Conservation (phyloP, 139 green algal species). For the Raphidocelis subcapitata region DNA sequence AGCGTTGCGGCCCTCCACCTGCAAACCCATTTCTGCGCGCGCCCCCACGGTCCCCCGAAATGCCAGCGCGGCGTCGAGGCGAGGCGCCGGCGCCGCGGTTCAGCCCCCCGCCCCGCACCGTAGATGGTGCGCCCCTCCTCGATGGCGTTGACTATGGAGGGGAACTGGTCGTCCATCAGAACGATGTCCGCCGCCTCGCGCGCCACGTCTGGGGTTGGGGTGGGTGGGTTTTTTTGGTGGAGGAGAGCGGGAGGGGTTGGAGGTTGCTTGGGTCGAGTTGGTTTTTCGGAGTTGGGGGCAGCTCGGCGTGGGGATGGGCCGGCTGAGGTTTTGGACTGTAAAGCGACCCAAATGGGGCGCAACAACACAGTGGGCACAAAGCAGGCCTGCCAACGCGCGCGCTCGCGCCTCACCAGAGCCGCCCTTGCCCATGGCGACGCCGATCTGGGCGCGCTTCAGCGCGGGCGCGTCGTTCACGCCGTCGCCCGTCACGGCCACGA, state of each 20-base stretch:
- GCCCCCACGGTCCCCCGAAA: too few relatives aligned
- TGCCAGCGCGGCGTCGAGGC: too few relatives aligned
- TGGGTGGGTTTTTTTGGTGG: not conserved
- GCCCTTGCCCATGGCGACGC: conserved; percentile 78
- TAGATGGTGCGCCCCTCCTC: conserved; percentile 30
- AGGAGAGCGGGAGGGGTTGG: not conserved
- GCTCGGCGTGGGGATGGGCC: too few relatives aligned
- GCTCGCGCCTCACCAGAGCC: conserved; percentile 35
- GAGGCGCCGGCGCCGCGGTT: too few relatives aligned
- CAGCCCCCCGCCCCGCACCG: too few relatives aligned
- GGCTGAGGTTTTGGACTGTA: too few relatives aligned
- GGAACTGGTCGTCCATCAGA: conserved; percentile 82
- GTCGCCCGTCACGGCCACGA: conserved; percentile 47
- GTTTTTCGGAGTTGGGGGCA: too few relatives aligned
- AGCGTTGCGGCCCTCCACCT: too few relatives aligned
- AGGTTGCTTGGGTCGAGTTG: too few relatives aligned
- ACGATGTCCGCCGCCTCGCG: conserved; percentile 77
- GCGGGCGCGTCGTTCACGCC: conserved; percentile 83
- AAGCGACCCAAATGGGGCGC: too few relatives aligned
- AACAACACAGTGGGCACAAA: too few relatives aligned
- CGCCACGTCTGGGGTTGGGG: conserved; percentile 25
- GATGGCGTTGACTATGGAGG: conserved; percentile 73
- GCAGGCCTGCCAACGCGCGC: not conserved
- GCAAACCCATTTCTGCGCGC: too few relatives aligned
- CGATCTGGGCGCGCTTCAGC: conserved; percentile 76